phyloP scores from a whole-genome alignment of 140 eudicot genomes.

The Erigeron philadelphicus region DNA sequence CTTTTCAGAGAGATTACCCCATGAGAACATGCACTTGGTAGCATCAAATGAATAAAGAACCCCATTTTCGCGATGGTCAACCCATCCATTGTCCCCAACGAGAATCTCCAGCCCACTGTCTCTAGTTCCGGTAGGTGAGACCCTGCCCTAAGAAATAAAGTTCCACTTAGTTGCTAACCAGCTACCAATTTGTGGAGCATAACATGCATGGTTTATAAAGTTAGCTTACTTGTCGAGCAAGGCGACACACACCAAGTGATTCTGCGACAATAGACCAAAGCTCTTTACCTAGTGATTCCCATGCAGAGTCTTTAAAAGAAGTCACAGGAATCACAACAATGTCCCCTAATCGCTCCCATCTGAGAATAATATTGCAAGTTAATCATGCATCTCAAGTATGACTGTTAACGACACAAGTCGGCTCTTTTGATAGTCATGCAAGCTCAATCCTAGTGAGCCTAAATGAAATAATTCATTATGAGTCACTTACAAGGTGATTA shows the following conservation, averaged over 20 bases:
- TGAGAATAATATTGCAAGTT: slow-evolving; percentile 20
- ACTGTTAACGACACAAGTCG: no score
- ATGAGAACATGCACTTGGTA: slow-evolving; percentile 96
- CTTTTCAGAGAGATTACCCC: slow-evolving; percentile 99
- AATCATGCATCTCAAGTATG: not conserved
- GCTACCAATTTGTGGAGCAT: slow-evolving; percentile 11
- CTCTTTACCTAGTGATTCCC: slow-evolving; percentile 63
- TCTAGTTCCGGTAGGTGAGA: slow-evolving; percentile 77
- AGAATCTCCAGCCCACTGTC: slow-evolving; percentile 87
- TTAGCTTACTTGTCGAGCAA: slow-evolving; percentile 85
- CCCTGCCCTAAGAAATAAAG: slow-evolving; percentile 53
- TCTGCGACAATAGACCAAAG: slow-evolving; percentile 78
- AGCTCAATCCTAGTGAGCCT: no score
- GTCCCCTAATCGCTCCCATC: slow-evolving; percentile 98
- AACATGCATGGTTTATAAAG: not conserved
- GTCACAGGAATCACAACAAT: slow-evolving; percentile 71
- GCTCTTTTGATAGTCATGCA: no score
- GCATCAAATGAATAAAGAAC: slow-evolving; percentile 89
- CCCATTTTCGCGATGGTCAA: slow-evolving; percentile 89
- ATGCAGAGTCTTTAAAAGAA: slow-evolving; percentile 63
- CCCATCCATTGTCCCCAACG: slow-evolving; percentile 91
- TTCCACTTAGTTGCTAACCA: not conserved
- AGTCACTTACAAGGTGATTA: not conserved
- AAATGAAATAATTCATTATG: not conserved
- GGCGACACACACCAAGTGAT: slow-evolving; percentile 73